Base-by-base conservation (phyloP, 2,329 filamentous ascomycete genomes). In the Cordyceps fumosorosea region DNA sequence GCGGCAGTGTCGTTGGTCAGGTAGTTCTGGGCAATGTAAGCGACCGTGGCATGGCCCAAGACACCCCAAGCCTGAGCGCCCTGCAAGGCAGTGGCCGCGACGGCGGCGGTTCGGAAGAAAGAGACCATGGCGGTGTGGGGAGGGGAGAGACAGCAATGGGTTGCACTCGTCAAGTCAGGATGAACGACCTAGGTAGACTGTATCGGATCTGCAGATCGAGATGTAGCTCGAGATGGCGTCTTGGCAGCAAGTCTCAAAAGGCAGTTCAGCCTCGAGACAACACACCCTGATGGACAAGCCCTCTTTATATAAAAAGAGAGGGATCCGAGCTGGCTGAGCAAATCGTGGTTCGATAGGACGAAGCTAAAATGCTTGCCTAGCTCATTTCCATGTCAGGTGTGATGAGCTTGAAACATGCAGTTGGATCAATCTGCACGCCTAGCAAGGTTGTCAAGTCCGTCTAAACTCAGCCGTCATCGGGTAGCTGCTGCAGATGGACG, bases 31-130 rank as follows among this genome's bases (percentile, higher is more conserved):
- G 81, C 81, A 50, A 84, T 69, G 68, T 82, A 81, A 22, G 81
- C 81, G n/a, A 84, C 74, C 0, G 81, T 80, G 64, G 79, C 78
- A 67, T 84, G 81, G 64, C 81, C 81, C 64, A 78, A 73, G 8
- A 71, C 69, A 14, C 77, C 77, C 77, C 77, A 79, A 60, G 77
- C 77, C 26, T 63, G 34, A 10, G 51, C 67, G 24, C 65, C 64
- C 22, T 65, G 65, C 22, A 65, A 50, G 8, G 64, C 51, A 20
- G 62, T 56, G 32, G 68, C 63, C 44, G 40, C 42, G 8, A 63
- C 11, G 20, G 67, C 51, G 22, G 62, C 59, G n/a, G 60, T 40
- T 22, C 37, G 51, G 34, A 48, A 50, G 16, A 50, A 61, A 22
- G 51, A 55, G n/a, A 61, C 59, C 59, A 61, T 61, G 56, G 34